Evolutionary conservation across 305 asterid genomes (phyloP).

Genomic region (Fraxinus dipetala): DNA sequence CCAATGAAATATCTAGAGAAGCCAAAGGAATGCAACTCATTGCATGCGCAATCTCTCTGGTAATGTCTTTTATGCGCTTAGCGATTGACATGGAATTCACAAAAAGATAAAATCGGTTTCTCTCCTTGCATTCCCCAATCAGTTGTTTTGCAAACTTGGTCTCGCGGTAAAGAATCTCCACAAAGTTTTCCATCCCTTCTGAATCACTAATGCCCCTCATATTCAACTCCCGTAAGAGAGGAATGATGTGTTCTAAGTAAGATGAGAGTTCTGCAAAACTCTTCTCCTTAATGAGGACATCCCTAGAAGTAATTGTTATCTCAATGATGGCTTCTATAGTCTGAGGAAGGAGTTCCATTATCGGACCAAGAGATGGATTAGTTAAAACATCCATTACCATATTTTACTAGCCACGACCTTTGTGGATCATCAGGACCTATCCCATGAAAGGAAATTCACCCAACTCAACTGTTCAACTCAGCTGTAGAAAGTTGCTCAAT

Average conservation of each 20-base stretch:
- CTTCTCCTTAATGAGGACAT: constrained; percentile 40
- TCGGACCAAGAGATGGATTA: constrained; percentile 28
- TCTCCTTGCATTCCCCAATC: constrained; percentile 42
- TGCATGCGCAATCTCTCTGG: constrained; percentile 49
- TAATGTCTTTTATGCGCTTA: constrained; percentile 42
- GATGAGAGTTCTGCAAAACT: constrained; percentile 47
- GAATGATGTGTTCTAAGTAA: constrained; percentile 41
- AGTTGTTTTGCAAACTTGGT: constrained; percentile 40
- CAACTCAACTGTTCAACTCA: background rate
- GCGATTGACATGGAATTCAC: constrained; percentile 45
- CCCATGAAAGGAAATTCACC: constrained; percentile 19
- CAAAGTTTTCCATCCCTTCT: constrained; percentile 30
- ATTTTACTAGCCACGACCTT: background rate
- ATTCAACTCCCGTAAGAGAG: constrained; percentile 45
- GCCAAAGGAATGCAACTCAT: constrained; percentile 46
- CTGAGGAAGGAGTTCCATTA: constrained; percentile 32
- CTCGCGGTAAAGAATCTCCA: constrained; percentile 41
- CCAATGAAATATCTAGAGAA: constrained; percentile 39
- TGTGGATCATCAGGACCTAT: background rate
- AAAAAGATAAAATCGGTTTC: constrained; percentile 55
- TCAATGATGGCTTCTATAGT: constrained; percentile 42
- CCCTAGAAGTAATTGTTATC: constrained; percentile 30
- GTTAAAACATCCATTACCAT: constrained; percentile 42
- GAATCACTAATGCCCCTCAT: constrained; percentile 31
- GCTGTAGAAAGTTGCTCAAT: background rate